phyloP scores from a whole-genome alignment of 2,329 filamentous ascomycete species.

The Aplosporella prunicola region DNA sequence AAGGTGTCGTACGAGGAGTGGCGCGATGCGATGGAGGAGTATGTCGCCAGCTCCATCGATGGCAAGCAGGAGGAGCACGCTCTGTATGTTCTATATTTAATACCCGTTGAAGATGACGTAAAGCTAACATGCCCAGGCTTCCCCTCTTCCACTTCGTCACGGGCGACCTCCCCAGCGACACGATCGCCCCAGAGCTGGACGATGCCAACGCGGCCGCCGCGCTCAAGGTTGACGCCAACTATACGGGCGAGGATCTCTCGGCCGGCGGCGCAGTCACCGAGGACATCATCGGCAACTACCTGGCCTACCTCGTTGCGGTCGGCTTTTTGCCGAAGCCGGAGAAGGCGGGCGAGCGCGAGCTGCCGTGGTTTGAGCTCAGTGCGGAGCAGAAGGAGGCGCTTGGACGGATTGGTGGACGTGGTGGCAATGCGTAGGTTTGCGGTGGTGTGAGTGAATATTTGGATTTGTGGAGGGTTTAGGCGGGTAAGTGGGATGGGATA shows the following conservation, averaged over 20 bases:
- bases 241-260: constrained; percentile 50
- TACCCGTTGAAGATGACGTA: too few species aligned
- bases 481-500: too few species aligned
- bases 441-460: too few species aligned
- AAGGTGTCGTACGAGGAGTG: constrained; percentile 60
- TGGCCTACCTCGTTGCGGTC: constrained; percentile 53
- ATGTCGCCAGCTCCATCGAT: constrained; percentile 49
- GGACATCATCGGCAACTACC: constrained; percentile 54
- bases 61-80: constrained; percentile 59
- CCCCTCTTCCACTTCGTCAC: constrained; percentile 69
- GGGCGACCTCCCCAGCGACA: constrained; percentile 58
- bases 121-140: too few species aligned
- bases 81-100: constrained; percentile 35
- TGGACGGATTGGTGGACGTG: constrained; percentile 45
- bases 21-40: constrained; percentile 57
- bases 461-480: too few species aligned
- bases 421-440: constrained; percentile 18
- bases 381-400: constrained; percentile 41
- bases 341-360: constrained; percentile 20
- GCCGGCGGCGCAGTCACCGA: constrained; percentile 47
- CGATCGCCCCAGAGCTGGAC: constrained; percentile 63
- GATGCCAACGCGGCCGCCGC: constrained; percentile 58
- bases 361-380: constrained; percentile 39
- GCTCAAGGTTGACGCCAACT: constrained; percentile 53
- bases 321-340: constrained; percentile 50